Evolutionary conservation across 176 grass and related monocot species (phyloP).

Genomic region (Hordeum marinum): DNA sequence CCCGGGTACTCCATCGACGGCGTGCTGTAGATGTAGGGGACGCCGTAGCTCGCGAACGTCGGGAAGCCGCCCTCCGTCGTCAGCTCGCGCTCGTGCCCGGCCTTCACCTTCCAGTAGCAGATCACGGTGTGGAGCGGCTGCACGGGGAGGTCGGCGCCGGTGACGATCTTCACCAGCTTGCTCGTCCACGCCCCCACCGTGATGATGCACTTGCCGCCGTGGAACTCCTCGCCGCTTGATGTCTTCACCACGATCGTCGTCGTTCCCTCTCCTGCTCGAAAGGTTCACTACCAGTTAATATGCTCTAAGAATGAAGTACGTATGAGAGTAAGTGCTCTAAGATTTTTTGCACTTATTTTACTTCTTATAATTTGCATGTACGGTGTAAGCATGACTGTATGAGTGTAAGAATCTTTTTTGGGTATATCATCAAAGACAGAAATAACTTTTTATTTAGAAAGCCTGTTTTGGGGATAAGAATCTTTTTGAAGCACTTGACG

Average conservation of each 20-base stretch:
- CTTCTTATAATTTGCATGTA: no score
- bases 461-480: neutral
- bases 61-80: slow-evolving; percentile 60
- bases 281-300: neutral
- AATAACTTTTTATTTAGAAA: neutral
- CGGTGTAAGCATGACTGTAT: no score
- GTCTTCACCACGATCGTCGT: slow-evolving; percentile 32
- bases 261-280: slow-evolving; percentile 7
- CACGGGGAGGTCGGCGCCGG: slow-evolving; percentile 47
- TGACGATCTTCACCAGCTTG: slow-evolving; percentile 43
- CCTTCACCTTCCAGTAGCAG: slow-evolving; percentile 83
- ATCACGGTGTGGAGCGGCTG: slow-evolving; percentile 60
- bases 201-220: slow-evolving; percentile 52
- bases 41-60: slow-evolving; percentile 88
- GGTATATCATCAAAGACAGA: neutral
- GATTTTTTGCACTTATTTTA: no score
- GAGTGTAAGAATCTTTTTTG: no score
- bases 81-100: slow-evolving; percentile 42
- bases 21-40: slow-evolving; percentile 75
- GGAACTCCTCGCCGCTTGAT: slow-evolving; percentile 34
- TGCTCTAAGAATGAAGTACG: no score
- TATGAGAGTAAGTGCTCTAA: no score
- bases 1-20: slow-evolving; percentile 80
- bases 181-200: slow-evolving; percentile 59
- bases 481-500: neutral